Conservation (phyloP, 1,284 basidiomycete genomes). For the Ustilago hordei region DNA sequence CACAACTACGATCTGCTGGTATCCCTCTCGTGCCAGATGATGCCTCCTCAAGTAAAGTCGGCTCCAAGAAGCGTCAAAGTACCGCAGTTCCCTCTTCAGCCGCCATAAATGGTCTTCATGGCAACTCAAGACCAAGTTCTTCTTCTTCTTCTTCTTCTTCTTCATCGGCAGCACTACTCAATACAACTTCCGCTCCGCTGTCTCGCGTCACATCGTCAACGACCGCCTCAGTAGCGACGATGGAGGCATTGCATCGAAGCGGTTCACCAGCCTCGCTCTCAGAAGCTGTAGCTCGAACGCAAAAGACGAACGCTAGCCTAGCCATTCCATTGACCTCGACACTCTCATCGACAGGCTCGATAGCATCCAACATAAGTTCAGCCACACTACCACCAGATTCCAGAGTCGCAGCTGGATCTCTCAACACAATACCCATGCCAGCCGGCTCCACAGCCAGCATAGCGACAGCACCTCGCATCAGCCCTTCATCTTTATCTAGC, state of each 20-base stretch:
- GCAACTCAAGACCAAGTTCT: conserved; percentile 22
- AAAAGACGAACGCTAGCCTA: not conserved
- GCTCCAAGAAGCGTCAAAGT: conserved; percentile 23
- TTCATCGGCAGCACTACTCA: conserved; percentile 18
- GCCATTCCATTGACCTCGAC: conserved; percentile 25
- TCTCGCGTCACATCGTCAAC: conserved; percentile 34
- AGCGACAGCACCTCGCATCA: not conserved
- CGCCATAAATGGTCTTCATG: conserved; percentile 12
- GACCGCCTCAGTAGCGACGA: conserved; percentile 16
- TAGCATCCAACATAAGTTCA: conserved; percentile 17
- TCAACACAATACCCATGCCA: conserved; percentile 21
- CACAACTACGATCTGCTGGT: conserved; percentile 52
- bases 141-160: conserved; percentile 26
- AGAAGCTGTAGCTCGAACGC: conserved; percentile 19
- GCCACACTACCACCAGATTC: conserved; percentile 2
- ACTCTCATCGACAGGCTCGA: conserved; percentile 28
- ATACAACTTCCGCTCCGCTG: conserved; percentile 17
- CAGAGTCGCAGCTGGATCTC: not conserved
- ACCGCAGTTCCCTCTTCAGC: conserved; percentile 24
- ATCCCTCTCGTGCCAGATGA: conserved; percentile 48
- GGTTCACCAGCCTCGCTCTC: conserved; percentile 33
- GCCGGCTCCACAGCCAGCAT: conserved; percentile 20
- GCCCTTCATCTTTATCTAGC: conserved; percentile 8
- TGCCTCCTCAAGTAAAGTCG: conserved; percentile 14
- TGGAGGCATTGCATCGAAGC: conserved; percentile 24